Evolutionary conservation across 1,284 basidiomycete genomes (phyloP).

Genomic region (Trametes hirsuta): DNA sequence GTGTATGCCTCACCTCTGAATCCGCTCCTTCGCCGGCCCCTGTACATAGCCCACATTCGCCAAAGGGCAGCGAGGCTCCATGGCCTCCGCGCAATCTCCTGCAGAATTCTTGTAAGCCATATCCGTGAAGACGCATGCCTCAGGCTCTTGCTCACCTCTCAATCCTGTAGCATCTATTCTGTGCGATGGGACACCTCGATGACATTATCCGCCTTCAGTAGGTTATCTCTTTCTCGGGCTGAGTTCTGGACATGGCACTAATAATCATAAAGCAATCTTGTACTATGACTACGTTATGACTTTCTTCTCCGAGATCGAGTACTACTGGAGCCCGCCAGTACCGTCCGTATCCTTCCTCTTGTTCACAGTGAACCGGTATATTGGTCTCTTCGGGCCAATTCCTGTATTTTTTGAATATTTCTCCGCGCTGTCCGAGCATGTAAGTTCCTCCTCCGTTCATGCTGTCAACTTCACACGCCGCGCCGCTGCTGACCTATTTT

Average conservation of each 20-base stretch:
- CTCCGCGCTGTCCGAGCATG: conserved; percentile 4
- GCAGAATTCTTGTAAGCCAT: conserved; percentile 5
- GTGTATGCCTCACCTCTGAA: neutral
- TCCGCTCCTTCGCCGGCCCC: neutral
- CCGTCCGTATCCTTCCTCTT: conserved; percentile 12
- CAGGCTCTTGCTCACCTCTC: neutral
- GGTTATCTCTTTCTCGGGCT: neutral
- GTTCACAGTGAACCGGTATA: conserved; percentile 22
- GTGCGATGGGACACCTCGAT: conserved; percentile 18
- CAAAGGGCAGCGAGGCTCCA: neutral
- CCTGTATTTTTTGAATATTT: conserved; percentile 26
- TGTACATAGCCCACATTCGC: neutral
- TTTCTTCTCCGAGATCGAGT: conserved; percentile 15
- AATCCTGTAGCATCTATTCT: conserved; percentile 6
- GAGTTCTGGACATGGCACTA: neutral
- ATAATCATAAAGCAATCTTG: conserved; percentile 7
- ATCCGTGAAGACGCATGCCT: neutral
- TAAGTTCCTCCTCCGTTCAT: neutral
- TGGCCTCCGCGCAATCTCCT: neutral
- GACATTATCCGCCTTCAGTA: conserved; percentile 19
- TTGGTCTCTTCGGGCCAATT: conserved; percentile 20
- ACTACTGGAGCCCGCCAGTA: conserved; percentile 17
- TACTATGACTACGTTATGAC: conserved; percentile 24
- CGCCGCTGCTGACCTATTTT: no score
- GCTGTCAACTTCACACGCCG: no score